These are phyloP conservation scores for Zelonia costaricensis DNA, from an alignment of 208 protist genomes.

Conservation along the genomic window DNA sequence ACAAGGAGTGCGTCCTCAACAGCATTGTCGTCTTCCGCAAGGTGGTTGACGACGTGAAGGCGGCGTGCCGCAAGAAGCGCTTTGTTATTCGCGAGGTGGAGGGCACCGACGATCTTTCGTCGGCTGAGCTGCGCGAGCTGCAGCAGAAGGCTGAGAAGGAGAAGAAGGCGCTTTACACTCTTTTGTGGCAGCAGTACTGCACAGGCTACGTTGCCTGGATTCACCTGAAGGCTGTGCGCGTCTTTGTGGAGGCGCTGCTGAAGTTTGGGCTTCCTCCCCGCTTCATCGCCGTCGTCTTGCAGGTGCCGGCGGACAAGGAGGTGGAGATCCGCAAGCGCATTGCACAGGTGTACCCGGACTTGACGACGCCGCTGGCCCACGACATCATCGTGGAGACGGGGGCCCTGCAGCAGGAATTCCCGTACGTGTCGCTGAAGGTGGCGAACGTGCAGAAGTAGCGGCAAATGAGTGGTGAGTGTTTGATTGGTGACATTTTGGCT, in stretches of 20 bases:
- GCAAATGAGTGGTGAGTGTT: not conserved
- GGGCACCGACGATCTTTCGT: conserved; percentile 63
- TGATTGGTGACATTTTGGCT: conserved; percentile 3
- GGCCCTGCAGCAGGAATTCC: conserved; percentile 83
- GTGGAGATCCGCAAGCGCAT: conserved; percentile 75
- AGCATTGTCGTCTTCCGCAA: conserved; percentile 91
- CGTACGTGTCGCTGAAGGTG: conserved; percentile 86
- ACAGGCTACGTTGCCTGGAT: conserved; percentile 91
- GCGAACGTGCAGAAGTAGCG: conserved; percentile 74
- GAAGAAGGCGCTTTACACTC: conserved; percentile 79
- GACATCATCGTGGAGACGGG: conserved; percentile 52
- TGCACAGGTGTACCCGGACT: conserved; percentile 69
- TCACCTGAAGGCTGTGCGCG: conserved; percentile 89
- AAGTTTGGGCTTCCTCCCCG: conserved; percentile 89
- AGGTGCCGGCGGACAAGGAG: conserved; percentile 72
- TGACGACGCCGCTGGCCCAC: conserved; percentile 50
- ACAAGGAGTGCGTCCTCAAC: conserved; percentile 90
- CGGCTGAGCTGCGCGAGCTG: conserved; percentile 58
- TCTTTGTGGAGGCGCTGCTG: conserved; percentile 92
- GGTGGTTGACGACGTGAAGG: conserved; percentile 81
- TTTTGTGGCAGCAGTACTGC: conserved; percentile 87
- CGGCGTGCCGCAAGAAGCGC: conserved; percentile 73
- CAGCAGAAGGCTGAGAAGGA: conserved; percentile 83
- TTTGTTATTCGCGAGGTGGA: conserved; percentile 84
- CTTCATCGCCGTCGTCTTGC: conserved; percentile 84